Evolutionary conservation across 495 filamentous ascomycete species (phyloP).

Genomic region (Pseudevernia furfuracea): DNA sequence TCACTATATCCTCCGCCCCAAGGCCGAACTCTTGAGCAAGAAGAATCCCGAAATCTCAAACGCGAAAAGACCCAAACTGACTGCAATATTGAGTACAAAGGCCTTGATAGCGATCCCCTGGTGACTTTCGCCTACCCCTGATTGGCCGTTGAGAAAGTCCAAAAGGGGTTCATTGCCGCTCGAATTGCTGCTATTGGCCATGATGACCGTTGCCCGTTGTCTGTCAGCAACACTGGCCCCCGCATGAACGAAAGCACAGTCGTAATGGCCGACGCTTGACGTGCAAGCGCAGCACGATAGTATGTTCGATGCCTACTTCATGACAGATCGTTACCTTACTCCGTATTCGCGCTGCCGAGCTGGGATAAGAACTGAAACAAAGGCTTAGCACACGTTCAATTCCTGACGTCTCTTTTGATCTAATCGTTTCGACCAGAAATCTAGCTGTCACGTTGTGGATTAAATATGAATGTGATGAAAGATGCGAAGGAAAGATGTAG

Average conservation of each 20-base stretch:
- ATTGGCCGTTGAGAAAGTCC: slow-evolving; percentile 18
- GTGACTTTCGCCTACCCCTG: slow-evolving; percentile 18
- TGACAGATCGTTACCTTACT: neutral
- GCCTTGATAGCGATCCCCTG: slow-evolving; percentile 24
- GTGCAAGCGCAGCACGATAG: neutral
- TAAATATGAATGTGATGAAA: too few relatives aligned
- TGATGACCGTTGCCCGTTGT: neutral
- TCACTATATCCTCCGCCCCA: slow-evolving; percentile 26
- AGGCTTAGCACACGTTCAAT: neutral
- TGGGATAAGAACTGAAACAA: neutral
- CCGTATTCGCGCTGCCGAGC: too few relatives aligned
- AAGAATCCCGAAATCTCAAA: slow-evolving; percentile 25
- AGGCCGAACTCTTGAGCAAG: slow-evolving; percentile 26
- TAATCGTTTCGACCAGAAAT: too few relatives aligned
- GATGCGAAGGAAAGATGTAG: too few relatives aligned
- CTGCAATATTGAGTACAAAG: slow-evolving; percentile 26
- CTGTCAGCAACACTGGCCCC: neutral
- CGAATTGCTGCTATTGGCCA: slow-evolving; percentile 17
- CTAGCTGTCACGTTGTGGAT: too few relatives aligned
- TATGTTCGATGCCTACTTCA: neutral
- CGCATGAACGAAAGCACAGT: neutral
- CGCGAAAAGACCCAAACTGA: slow-evolving; percentile 23
- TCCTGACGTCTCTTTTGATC: neutral
- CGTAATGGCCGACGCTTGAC: neutral
- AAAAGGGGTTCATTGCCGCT: slow-evolving; percentile 12